Evolutionary conservation across 306 rosid genomes (phyloP), one percentile per base, ranked within the genome.

Genomic region (Mimosa pudica): DNA sequence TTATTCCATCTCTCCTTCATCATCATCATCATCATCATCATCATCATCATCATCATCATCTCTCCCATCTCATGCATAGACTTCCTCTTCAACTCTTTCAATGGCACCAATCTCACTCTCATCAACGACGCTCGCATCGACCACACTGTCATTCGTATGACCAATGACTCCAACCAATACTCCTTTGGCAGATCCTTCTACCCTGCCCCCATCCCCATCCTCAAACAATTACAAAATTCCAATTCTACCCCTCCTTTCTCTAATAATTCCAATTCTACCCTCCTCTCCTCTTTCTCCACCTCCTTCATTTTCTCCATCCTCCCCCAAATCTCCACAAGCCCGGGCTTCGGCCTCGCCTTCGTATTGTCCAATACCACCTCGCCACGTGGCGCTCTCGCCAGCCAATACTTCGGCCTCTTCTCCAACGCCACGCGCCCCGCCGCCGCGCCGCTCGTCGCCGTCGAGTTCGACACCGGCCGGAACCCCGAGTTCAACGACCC

Each of bases 341-440:
- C 98, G 0, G 97, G 97, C 1, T 92, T 92, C 71, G 98, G 97
- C 13, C 88, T 94, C 76, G 88, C 95, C 86, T 94, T 94, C 63
- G 80, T 89, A 3, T 91, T 94, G 35, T 84, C 93, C 51, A 85
- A 90, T 82, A 77, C 84, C 30, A 89, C 92, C n/a, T 85, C 92
- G 10, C 97, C 92, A 54, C 92, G 93, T 36, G 86, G 78, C 8
- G 95, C 94, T 0, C 47, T 94, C 62, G 90, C 97, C 10, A 81
- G 97, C 77, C 98, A 94, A 77, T 92, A 89, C 84, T 94, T 92
- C 14, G 98, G 98, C 0, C 87, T 94, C 62, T 94, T 94, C 91
- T 67, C 90, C 4, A 85, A 89, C 88, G 84, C 90, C 5, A 80
- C 88, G 2, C 71, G 44, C 4, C 85, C 86, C 16, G 0, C 79